Conservation (phyloP, 2,329 filamentous ascomycete species). For the Neofusicoccum cordaticola region DNA sequence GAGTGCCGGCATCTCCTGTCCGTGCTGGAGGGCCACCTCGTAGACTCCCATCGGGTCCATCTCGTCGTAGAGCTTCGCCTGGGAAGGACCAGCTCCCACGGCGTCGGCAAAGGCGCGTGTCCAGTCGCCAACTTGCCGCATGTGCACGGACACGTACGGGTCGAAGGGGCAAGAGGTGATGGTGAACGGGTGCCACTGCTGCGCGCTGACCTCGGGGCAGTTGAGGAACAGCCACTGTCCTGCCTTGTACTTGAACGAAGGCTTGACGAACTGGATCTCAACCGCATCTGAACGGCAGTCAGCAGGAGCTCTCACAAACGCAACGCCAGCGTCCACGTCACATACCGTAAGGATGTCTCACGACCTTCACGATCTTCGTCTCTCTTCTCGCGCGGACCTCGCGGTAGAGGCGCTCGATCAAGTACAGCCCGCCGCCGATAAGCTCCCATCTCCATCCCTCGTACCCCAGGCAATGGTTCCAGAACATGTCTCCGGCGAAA, state of each 20-base stretch:
- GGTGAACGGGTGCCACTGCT: slow-evolving; percentile 97
- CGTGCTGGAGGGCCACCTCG: slow-evolving; percentile 90
- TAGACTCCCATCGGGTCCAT: slow-evolving; percentile 96
- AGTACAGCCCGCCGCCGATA: slow-evolving; percentile 78
- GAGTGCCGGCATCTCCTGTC: slow-evolving; percentile 84
- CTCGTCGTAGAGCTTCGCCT: slow-evolving; percentile 84
- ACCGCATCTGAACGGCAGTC: slow-evolving; percentile 67
- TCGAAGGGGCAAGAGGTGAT: slow-evolving; percentile 98
- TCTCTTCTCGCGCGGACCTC: slow-evolving; percentile 80
- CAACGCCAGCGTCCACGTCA: not conserved
- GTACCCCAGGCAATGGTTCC: slow-evolving; percentile 92
- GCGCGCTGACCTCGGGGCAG: slow-evolving; percentile 78
- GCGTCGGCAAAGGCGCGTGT: slow-evolving; percentile 88
- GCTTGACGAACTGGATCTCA: slow-evolving; percentile 95
- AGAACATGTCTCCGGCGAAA: slow-evolving; percentile 78
- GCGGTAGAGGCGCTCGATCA: slow-evolving; percentile 84
- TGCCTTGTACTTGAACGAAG: slow-evolving; percentile 95
- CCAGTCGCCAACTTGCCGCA: slow-evolving; percentile 95
- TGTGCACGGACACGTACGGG: slow-evolving; percentile 88
- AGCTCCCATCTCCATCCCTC: slow-evolving; percentile 97
- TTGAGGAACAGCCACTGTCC: slow-evolving; percentile 98
- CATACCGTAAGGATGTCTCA: slow-evolving; percentile 90
- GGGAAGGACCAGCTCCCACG: slow-evolving; percentile 83
- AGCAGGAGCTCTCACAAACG: no score
- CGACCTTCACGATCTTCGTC: slow-evolving; percentile 89